A percentile compares a stretch with the other conserved stretches of the same genome.
phyloP scores from a whole-genome alignment of 257 asterid genomes.

The Jacaranda mimosifolia region DNA sequence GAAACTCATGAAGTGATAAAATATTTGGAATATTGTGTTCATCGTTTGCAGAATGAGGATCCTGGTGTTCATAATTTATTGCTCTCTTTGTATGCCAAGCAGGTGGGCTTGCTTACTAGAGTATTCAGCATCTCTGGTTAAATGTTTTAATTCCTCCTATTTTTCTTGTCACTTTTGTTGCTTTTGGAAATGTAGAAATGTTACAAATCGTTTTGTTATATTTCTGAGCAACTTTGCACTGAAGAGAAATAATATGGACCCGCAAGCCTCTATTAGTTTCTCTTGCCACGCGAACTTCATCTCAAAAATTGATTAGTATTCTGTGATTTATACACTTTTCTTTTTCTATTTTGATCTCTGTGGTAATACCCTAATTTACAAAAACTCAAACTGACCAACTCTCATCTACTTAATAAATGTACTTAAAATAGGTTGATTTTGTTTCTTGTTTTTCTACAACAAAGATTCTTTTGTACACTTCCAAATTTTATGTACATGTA shows the following conservation, averaged over 20 bases:
- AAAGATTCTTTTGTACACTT: background rate
- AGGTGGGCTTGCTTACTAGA: conserved; percentile 59
- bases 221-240: background rate
- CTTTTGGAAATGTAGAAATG: conserved; percentile 13
- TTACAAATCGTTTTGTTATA: background rate
- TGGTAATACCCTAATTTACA: background rate
- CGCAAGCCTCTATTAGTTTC: conserved; percentile 6
- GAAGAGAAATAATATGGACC: background rate
- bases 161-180: conserved; percentile 28
- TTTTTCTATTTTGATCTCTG: background rate
- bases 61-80: conserved; percentile 93
- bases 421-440: background rate
- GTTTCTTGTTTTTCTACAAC: conserved; percentile 9
- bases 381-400: background rate
- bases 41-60: conserved; percentile 96
- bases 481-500: background rate
- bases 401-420: background rate
- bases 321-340: background rate
- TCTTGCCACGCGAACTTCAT: background rate
- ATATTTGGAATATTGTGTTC: conserved; percentile 92
- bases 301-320: background rate
- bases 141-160: conserved; percentile 7
- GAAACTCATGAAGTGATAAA: conserved; percentile 98
- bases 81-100: conserved; percentile 87
- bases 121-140: conserved; percentile 33